Evolutionary conservation across 495 filamentous ascomycete genomes (phyloP).

Genomic region (Lichina pygmaea): DNA sequence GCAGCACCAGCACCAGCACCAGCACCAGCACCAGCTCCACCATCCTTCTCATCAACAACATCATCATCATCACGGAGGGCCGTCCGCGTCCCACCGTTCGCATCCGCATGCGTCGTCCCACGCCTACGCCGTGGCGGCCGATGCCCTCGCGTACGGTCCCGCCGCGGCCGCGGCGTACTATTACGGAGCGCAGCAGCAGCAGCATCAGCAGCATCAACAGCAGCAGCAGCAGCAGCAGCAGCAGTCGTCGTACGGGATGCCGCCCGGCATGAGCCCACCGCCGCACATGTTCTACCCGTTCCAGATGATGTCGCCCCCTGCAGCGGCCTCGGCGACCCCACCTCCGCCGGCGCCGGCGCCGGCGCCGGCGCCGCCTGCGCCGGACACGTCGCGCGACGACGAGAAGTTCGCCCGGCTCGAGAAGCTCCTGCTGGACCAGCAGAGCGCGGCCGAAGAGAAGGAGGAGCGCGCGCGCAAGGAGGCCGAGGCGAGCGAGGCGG

Average conservation of each 20-base stretch:
- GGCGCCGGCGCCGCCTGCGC: conserved; percentile 8
- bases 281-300: conserved; percentile 4
- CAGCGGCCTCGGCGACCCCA: conserved; percentile 3
- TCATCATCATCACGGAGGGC: conserved; percentile 9
- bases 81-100: conserved; percentile 4
- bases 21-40: conserved; percentile 5
- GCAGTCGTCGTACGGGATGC: conserved; percentile 1
- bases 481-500: conserved; percentile 13
- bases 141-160: conserved; percentile 21
- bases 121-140: conserved; percentile 10
- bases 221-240: too few relatives aligned
- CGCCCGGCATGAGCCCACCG: background rate
- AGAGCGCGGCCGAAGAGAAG: conserved; percentile 2
- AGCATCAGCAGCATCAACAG: background rate
- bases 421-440: conserved; percentile 3
- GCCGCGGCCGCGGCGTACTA: conserved; percentile 16
- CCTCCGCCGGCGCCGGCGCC: conserved; percentile 7
- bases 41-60: conserved; percentile 5
- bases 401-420: conserved; percentile 5
- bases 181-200: background rate
- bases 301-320: conserved; percentile 2
- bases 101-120: conserved; percentile 2
- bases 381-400: conserved; percentile 3
- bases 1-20: conserved; percentile 6
- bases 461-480: conserved; percentile 8